phyloP scores from a whole-genome alignment of 176 grass and related monocot species.

The Phoenix dactylifera region DNA sequence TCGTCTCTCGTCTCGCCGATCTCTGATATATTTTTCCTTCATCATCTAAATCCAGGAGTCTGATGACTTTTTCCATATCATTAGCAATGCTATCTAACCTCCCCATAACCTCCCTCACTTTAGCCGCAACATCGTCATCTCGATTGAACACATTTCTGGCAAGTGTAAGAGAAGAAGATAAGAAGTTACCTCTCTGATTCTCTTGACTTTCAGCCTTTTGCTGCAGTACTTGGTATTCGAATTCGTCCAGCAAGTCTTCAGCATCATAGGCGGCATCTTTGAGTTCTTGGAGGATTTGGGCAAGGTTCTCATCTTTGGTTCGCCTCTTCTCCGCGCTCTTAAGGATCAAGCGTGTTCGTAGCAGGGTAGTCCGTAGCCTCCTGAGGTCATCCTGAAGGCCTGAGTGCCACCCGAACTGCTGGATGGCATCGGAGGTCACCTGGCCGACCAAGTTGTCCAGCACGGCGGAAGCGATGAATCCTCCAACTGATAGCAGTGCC shows the following conservation, averaged over 20 bases:
- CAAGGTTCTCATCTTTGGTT: background rate
- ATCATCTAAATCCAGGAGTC: conserved; percentile 1
- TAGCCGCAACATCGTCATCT: background rate
- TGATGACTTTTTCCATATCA: conserved; percentile 7
- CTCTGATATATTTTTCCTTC: background rate
- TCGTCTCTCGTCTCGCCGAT: background rate
- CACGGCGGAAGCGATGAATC: no score
- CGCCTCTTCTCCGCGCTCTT: conserved; percentile 8
- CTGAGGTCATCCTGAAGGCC: no score
- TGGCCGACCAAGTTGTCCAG: no score
- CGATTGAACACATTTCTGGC: conserved; percentile 6
- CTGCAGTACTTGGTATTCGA: conserved; percentile 2
- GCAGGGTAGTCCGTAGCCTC: no score
- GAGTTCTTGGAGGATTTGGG: conserved; percentile 10
- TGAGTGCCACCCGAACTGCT: no score
- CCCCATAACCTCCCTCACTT: conserved; percentile 1
- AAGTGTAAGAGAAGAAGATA: conserved; percentile 7
- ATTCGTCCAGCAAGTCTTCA: conserved; percentile 13
- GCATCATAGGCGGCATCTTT: conserved; percentile 6
- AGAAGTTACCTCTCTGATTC: background rate
- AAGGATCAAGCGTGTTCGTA: background rate
- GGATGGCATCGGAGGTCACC: no score
- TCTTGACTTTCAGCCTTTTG: background rate
- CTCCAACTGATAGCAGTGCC: no score
- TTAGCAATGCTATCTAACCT: conserved; percentile 5